Percentiles rank a stretch among this genome's conserved stretches.
Conservation (phyloP, 1,139 yeast species). For the Taiozyma sp. region DNA sequence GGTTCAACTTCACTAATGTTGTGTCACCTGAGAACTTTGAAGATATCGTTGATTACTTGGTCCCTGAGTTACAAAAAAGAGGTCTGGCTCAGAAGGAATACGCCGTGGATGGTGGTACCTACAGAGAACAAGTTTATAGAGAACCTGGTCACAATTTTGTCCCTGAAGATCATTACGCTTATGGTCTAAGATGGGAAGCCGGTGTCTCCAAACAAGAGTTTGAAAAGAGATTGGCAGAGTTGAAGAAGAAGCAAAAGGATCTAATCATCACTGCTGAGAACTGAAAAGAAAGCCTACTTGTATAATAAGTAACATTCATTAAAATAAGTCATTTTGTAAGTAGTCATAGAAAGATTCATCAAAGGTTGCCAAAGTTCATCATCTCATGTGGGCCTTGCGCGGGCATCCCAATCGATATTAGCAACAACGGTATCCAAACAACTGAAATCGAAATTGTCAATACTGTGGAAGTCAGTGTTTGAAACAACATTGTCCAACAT, state of each 20-base stretch:
- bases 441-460: constrained; percentile 13
- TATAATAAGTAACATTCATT: not conserved
- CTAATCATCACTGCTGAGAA: constrained; percentile 6
- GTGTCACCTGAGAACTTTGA: constrained; percentile 29
- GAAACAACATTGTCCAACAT: constrained; percentile 8
- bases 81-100: constrained; percentile 30
- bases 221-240: constrained; percentile 3
- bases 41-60: constrained; percentile 27
- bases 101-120: constrained; percentile 22
- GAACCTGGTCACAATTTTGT: constrained; percentile 11
- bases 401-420: not conserved
- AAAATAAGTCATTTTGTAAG: not conserved
- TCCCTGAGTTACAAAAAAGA: constrained; percentile 30
- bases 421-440: constrained; percentile 5
- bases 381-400: not conserved
- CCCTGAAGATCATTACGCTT: constrained; percentile 12
- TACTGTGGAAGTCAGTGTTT: constrained; percentile 10
- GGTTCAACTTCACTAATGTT: constrained; percentile 28
- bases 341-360: too few relatives aligned
- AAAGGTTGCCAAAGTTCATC: too few relatives aligned
- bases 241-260: constrained; percentile 3
- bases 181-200: constrained; percentile 11
- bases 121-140: constrained; percentile 12
- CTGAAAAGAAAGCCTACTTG: not conserved
- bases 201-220: constrained; percentile 11